Evolutionary conservation across 495 filamentous ascomycete genomes (phyloP).

Genomic region (Penicillium nucicola): DNA sequence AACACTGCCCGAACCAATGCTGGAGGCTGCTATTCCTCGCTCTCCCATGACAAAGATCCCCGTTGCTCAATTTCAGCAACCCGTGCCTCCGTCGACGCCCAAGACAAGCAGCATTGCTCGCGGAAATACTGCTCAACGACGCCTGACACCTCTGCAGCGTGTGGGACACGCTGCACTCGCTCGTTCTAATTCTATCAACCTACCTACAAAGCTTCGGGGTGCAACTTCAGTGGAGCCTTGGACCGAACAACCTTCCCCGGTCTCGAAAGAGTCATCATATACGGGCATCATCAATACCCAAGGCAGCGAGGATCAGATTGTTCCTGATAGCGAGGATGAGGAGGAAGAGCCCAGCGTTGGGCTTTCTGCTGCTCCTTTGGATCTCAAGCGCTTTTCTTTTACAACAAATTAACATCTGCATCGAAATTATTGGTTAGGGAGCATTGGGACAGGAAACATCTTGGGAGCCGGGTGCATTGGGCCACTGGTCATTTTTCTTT

Average conservation of each 20-base stretch:
- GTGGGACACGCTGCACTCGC: slow-evolving; percentile 45
- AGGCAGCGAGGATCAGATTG: slow-evolving; percentile 75
- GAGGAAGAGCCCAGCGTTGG: slow-evolving; percentile 37
- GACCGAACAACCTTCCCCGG: slow-evolving; percentile 2
- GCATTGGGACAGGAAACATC: slow-evolving; percentile 12
- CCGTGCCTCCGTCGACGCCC: slow-evolving; percentile 1
- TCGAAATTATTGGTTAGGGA: slow-evolving; percentile 14
- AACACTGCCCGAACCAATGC: slow-evolving; percentile 6
- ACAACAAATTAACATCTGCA: slow-evolving; percentile 23
- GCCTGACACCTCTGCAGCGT: slow-evolving; percentile 46
- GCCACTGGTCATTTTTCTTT: slow-evolving; percentile 4
- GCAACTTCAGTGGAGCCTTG: slow-evolving; percentile 6
- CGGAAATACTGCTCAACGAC: slow-evolving; percentile 18
- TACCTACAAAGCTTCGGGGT: slow-evolving; percentile 19
- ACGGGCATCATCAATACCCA: slow-evolving; percentile 15
- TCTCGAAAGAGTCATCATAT: slow-evolving; percentile 1
- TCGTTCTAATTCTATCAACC: slow-evolving; percentile 38
- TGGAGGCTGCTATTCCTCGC: neutral
- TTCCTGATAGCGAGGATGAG: slow-evolving; percentile 67
- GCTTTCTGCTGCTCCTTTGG: slow-evolving; percentile 23
- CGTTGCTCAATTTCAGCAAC: slow-evolving; percentile 7
- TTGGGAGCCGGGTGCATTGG: slow-evolving; percentile 11
- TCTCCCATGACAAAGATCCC: slow-evolving; percentile 9
- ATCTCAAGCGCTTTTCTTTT: slow-evolving; percentile 57
- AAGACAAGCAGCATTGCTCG: slow-evolving; percentile 6